Evolutionary conservation across 2,329 filamentous ascomycete genomes (phyloP).

Genomic region (Colletotrichum orchidophilum): DNA sequence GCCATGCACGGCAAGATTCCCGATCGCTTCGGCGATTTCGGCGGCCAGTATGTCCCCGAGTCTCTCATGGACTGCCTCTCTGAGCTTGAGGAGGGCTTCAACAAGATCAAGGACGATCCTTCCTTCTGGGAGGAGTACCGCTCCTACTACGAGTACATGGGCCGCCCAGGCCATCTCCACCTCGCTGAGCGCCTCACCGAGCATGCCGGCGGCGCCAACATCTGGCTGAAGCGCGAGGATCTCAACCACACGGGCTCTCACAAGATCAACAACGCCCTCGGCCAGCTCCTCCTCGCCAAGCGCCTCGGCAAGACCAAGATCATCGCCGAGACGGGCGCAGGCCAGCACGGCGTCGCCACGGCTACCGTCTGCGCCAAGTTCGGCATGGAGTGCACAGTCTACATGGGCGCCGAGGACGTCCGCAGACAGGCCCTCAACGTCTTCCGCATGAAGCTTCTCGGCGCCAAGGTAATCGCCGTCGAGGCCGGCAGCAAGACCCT

Average conservation of each 20-base stretch:
- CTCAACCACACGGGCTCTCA: slow-evolving; percentile 97
- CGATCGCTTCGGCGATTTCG: slow-evolving; percentile 92
- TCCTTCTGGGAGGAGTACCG: slow-evolving; percentile 97
- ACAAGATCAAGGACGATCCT: slow-evolving; percentile 85
- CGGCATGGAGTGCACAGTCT: slow-evolving; percentile 96
- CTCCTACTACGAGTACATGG: slow-evolving; percentile 97
- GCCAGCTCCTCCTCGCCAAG: slow-evolving; percentile 87
- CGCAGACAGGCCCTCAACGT: slow-evolving; percentile 96
- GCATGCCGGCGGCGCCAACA: slow-evolving; percentile 89
- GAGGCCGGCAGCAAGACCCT: slow-evolving; percentile 88
- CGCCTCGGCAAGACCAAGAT: slow-evolving; percentile 95
- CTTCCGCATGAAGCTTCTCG: slow-evolving; percentile 96
- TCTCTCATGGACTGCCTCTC: slow-evolving; percentile 96
- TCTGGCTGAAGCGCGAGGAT: slow-evolving; percentile 98
- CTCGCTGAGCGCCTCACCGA: slow-evolving; percentile 88
- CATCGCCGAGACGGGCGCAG: slow-evolving; percentile 96
- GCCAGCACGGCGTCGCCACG: slow-evolving; percentile 97
- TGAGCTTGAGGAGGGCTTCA: slow-evolving; percentile 91
- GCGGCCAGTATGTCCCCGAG: slow-evolving; percentile 97
- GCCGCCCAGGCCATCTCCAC: slow-evolving; percentile 90
- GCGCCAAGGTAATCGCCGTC: slow-evolving; percentile 91
- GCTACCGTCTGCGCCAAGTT: slow-evolving; percentile 98
- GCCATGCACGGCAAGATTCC: slow-evolving; percentile 84
- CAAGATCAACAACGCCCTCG: slow-evolving; percentile 99
- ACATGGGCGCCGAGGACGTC: slow-evolving; percentile 98